Conservation (phyloP, 768 basidiomycete genomes). For the Suillus spraguei region DNA sequence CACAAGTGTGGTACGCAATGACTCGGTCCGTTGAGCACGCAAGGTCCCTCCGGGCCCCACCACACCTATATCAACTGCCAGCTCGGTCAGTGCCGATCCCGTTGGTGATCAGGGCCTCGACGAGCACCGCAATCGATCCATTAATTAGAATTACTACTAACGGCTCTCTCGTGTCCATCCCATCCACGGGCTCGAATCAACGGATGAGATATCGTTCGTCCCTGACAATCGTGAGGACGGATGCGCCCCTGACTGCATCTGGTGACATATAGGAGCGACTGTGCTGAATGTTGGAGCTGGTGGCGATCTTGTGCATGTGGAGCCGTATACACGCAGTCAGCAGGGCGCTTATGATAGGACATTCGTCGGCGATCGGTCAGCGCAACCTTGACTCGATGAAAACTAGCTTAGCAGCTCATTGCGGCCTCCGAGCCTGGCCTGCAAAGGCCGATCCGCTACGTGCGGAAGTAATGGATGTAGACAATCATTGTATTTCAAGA, state of each 20-base stretch:
- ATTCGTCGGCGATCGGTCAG: background rate
- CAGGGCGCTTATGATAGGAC: background rate
- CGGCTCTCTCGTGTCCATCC: background rate
- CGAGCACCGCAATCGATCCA: background rate
- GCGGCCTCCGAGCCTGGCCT: background rate
- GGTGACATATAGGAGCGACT: background rate
- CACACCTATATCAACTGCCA: background rate
- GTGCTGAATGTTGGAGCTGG: background rate
- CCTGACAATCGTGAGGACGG: background rate
- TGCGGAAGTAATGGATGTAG: background rate
- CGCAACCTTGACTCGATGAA: background rate
- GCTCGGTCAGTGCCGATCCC: background rate
- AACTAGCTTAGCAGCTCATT: background rate
- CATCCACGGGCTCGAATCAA: background rate
- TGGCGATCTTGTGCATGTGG: too few relatives aligned
- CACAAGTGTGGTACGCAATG: background rate
- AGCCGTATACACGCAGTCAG: background rate
- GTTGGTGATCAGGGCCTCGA: slow-evolving; percentile 1
- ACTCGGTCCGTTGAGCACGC: background rate
- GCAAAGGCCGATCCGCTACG: background rate
- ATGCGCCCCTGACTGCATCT: background rate
- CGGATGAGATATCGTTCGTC: background rate
- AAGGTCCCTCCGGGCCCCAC: background rate
- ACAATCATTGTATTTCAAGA: background rate
- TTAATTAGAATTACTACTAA: background rate